Percentiles rank a stretch among this genome's conserved stretches.
Evolutionary conservation across 2,329 filamentous ascomycete species (phyloP).

Genomic region (Diaporthe batatas): DNA sequence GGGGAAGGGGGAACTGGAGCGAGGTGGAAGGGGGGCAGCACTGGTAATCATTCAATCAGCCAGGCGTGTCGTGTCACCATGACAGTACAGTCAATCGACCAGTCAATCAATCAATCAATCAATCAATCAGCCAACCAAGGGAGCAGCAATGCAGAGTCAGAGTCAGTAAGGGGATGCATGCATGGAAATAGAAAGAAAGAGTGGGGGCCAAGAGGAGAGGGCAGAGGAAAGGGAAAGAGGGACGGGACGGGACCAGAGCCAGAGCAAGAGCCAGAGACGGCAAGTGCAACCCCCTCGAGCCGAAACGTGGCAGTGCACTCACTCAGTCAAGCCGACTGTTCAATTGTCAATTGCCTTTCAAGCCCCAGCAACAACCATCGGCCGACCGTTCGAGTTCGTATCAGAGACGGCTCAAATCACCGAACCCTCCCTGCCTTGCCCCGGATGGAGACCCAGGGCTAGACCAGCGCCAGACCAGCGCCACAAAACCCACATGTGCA

Average conservation of each 20-base stretch:
- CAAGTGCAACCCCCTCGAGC: constrained; percentile 18
- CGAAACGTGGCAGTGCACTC: constrained; percentile 28
- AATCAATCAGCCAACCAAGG: neutral
- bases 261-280: neutral
- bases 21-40: neutral
- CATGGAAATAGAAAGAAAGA: constrained; percentile 2
- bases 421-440: constrained; percentile 13
- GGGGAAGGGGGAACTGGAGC: constrained; percentile 5
- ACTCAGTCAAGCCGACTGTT: neutral
- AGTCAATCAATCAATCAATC: too few relatives aligned
- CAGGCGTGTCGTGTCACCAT: neutral
- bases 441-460: neutral
- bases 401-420: constrained; percentile 22
- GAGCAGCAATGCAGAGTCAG: neutral
- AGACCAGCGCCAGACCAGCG: constrained; percentile 28
- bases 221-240: neutral
- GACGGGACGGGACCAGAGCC: constrained; percentile 22
- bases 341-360: too few relatives aligned
- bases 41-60: neutral
- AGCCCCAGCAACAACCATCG: too few relatives aligned
- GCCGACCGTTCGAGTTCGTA: constrained; percentile 14
- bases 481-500: constrained; percentile 7
- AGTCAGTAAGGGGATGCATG: neutral
- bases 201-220: neutral
- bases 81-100: too few relatives aligned